These are phyloP conservation scores for Ceratocystiopsis minuta DNA, from an alignment of 2,329 filamentous ascomycete species.

Conservation along the genomic window DNA sequence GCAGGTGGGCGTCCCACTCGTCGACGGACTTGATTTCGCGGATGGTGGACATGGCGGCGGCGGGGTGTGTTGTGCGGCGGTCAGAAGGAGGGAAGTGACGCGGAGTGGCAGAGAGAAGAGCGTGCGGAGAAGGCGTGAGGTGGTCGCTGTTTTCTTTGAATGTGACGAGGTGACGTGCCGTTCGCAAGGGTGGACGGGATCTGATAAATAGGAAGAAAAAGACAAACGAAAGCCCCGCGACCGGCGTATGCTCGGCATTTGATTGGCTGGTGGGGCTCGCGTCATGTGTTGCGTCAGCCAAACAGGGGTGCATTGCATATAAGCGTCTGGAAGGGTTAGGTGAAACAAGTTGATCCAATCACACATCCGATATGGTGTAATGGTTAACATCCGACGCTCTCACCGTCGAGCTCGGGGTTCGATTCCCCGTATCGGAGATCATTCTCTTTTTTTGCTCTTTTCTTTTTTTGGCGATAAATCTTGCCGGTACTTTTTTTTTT, in stretches of 20 bases:
- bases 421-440: conserved; percentile 10
- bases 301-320: background rate
- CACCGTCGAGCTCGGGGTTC: conserved; percentile 11
- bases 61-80: background rate
- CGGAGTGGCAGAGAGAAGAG: background rate
- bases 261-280: no score
- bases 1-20: conserved; percentile 53
- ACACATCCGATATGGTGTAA: conserved; percentile 10
- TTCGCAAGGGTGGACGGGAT: no score
- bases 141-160: no score
- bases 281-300: no score
- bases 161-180: no score
- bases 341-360: background rate
- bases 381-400: conserved; percentile 10
- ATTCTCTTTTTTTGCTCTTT: conserved; percentile 1
- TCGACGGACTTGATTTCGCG: conserved; percentile 57
- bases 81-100: background rate
- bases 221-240: no score
- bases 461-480: background rate
- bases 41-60: conserved; percentile 51
- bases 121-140: no score
- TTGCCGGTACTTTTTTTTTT: background rate
- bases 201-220: no score
- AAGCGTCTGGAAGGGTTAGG: background rate
- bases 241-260: no score